phyloP scores from a whole-genome alignment of 139 green algal species.

The Zygnema circumcarinatum region DNA sequence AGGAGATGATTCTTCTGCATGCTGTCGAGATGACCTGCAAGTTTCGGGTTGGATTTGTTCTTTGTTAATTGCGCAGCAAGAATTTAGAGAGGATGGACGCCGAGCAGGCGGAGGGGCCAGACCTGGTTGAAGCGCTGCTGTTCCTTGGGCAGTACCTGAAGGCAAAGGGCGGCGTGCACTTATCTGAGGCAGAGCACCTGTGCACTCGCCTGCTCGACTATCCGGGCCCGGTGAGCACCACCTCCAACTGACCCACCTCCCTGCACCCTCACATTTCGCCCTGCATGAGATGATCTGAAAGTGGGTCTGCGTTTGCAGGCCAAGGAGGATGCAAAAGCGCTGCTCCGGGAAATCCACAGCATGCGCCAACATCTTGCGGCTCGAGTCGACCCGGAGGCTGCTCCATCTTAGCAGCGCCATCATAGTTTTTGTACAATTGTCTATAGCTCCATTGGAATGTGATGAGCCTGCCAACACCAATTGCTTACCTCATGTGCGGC shows the following conservation, averaged over 20 bases:
- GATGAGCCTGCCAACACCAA: too few species aligned
- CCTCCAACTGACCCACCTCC: too few species aligned
- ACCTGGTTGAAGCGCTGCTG: constrained; percentile 83
- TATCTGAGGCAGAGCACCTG: constrained; percentile 75
- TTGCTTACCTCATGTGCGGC: too few species aligned
- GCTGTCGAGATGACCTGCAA: not conserved
- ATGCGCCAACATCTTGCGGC: constrained; percentile 54
- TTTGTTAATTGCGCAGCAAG: too few species aligned
- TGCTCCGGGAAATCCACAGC: constrained; percentile 80
- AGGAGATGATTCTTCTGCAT: not conserved
- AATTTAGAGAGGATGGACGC: constrained; percentile 80
- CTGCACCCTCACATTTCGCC: not conserved
- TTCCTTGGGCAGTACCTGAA: constrained; percentile 74
- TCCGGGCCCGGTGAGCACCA: constrained; percentile 65
- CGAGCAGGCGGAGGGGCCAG: constrained; percentile 63
- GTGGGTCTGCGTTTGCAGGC: constrained; percentile 40
- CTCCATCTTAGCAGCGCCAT: not conserved
- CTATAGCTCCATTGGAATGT: too few species aligned
- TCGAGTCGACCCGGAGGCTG: too few species aligned
- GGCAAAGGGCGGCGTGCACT: constrained; percentile 57
- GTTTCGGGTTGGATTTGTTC: not conserved
- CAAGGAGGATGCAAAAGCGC: constrained; percentile 86
- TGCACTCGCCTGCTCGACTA: constrained; percentile 85
- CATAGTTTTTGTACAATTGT: not conserved
- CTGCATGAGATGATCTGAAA: not conserved